Base-by-base conservation (phyloP, 1,139 yeast genomes). In the Scheffersomyces parashehatae region DNA sequence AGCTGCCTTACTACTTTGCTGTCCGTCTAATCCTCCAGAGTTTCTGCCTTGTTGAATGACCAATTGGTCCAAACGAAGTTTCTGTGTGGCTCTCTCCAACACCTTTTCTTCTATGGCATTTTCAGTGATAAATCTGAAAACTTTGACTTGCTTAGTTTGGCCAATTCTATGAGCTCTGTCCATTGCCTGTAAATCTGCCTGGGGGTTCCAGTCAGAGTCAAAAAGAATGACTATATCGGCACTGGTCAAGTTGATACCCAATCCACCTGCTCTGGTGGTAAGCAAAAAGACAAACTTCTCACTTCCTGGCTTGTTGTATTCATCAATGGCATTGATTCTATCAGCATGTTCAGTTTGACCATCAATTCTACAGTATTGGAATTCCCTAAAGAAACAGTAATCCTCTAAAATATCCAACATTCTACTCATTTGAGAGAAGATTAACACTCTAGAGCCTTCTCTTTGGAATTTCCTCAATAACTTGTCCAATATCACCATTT, bases 101-200 rank as follows among this genome's bases (percentile, higher is more conserved):
- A 86, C 87, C 58, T 86, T 86, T 56, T 86, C 93, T 62, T 86
- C 95, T 47, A 86, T 84, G 2, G 93, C 89, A 64, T 85, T 82
- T 53, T 85, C 91, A 8, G 93, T 85, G 41, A 86, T 81, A 56
- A 86, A 81, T 60, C 95, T 70, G 58, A 81, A 86, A 7, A 86
- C 93, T 54, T 81, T 79, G 31, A 86, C 95, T 60, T 86, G 95
- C 52, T 85, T 86, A 28, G 85, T 85, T 62, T 86, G 95, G 5
- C 95, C 95, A 60, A 86, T 86, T 75, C 95, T 79, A 63, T 86
- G 95, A 1, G 95, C 93, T 68, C 95, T 77, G 59, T 86, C 95
- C 95, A 86, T 86, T 0, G 93, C 93, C 63, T 86, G 95, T 51
- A 86, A 74, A 71, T 86, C 95, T 3, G 93, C 93, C 59, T 86